phyloP scores from a whole-genome alignment of 257 asterid genomes.

The Marsdenia floribunda region DNA sequence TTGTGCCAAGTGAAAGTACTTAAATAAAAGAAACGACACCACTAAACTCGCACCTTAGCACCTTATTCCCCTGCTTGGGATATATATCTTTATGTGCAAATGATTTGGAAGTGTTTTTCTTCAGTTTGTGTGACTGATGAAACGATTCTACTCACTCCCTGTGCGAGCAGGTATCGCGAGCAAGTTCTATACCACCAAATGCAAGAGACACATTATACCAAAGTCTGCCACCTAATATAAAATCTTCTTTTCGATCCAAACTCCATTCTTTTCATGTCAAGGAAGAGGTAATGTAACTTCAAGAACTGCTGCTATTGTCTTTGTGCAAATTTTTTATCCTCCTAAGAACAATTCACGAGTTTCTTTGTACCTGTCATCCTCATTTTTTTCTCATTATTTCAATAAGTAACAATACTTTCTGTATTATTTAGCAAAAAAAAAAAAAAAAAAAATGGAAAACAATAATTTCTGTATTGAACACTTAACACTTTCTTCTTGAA shows the following conservation, averaged over 20 bases:
- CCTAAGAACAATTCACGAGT: too few relatives aligned
- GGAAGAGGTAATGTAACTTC: conserved; percentile 45
- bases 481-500: background rate
- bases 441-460: too few relatives aligned
- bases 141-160: conserved; percentile 4
- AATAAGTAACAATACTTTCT: background rate
- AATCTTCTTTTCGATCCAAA: conserved; percentile 51
- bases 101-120: background rate
- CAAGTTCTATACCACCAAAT: conserved; percentile 44
- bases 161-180: conserved; percentile 54
- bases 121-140: too few relatives aligned
- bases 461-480: background rate
- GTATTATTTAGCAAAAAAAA: too few relatives aligned
- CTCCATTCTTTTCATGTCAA: conserved; percentile 48
- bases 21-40: too few relatives aligned
- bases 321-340: background rate
- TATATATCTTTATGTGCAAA: background rate
- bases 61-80: background rate
- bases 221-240: conserved; percentile 64
- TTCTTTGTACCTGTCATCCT: background rate
- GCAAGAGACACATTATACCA: conserved; percentile 55
- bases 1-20: too few relatives aligned
- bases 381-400: background rate
- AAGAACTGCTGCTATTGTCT: background rate
- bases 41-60: too few relatives aligned